Evolutionary conservation across 2,329 filamentous ascomycete species (phyloP), one percentile per base, ranked within the genome.

Genomic region (Didymella keratinophila): DNA sequence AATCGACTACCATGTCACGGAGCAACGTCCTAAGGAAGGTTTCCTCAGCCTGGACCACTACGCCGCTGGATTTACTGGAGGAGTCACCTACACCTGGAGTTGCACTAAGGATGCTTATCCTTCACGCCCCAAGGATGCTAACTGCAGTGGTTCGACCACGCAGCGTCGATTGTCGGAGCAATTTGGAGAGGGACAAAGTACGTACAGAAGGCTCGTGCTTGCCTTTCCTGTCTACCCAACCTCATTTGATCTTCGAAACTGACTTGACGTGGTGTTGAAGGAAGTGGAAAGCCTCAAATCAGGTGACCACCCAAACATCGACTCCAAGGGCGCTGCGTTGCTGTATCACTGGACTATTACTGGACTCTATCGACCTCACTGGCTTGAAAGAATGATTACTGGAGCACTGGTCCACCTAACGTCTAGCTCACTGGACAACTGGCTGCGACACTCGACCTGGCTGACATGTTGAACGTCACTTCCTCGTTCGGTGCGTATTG

Each of bases 241-340:
- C 47, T 61, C 52, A 27, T 43, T 60, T 70, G 73, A 67, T 71
- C 72, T 53, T 51, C 45, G 51, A 68, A 54, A 76, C 73, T 76
- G 66, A 76, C 70, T 71, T 72, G 60, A 65, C 57, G 67, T 67
- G 52, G 61, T 54, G 53, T 64, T 64, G 59, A 71, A 73, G 66
- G 63, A 37, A 25, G 44, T 58, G 56, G 56, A 59, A 57, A 52
- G 56, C 60, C 52, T 58, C 30, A 47, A 41, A 21, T 11, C 9
- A 42, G 43, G 34, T 16, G 9, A 18, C 30, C 16, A 23, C 25
- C 8, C 25, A 25, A 11, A 6, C 6, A 1, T 30, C 21, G 37
- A 20, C n/a, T 21, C 16, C 11, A n/a, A 34, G 37, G 37, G 30
- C 23, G 7, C 6, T 14, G 23, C 11, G 5, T 14, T 10, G 3